Evolutionary conservation across 108 stramenopile genomes (phyloP).

Genomic region (Skeletonema tropicum): DNA sequence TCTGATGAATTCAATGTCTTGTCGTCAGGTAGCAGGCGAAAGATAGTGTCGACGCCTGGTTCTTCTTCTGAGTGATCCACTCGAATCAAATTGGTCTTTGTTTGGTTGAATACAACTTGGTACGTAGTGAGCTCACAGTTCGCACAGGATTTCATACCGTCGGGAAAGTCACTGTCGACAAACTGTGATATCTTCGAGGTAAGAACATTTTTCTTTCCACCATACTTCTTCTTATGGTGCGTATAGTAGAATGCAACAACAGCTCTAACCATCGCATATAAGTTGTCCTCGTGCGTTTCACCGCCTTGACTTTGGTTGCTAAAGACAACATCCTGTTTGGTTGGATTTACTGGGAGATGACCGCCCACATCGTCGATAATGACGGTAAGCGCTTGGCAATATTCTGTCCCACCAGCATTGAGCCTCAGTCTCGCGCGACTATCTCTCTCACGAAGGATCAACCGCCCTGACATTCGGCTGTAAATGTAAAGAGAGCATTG

Average conservation of each 20-base stretch:
- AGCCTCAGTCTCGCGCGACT: slow-evolving; percentile 37
- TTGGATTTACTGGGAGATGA: slow-evolving; percentile 60
- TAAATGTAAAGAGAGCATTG: slow-evolving; percentile 22
- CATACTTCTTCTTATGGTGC: slow-evolving; percentile 21
- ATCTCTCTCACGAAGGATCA: slow-evolving; percentile 54
- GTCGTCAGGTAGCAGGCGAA: slow-evolving; percentile 1
- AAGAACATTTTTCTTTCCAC: slow-evolving; percentile 5
- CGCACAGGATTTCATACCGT: slow-evolving; percentile 1
- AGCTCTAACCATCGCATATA: slow-evolving; percentile 7
- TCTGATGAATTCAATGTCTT: neutral
- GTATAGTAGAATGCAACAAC: slow-evolving; percentile 15
- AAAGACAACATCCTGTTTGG: slow-evolving; percentile 60
- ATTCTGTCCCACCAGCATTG: slow-evolving; percentile 50
- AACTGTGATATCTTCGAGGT: slow-evolving; percentile 13
- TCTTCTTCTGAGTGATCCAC: slow-evolving; percentile 11
- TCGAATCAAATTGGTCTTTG: neutral
- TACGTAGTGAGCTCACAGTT: slow-evolving; percentile 14
- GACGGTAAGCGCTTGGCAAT: slow-evolving; percentile 62
- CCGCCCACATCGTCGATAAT: slow-evolving; percentile 62
- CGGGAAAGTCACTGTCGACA: slow-evolving; percentile 13
- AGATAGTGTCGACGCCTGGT: slow-evolving; percentile 8
- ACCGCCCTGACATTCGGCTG: slow-evolving; percentile 13
- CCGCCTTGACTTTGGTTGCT: slow-evolving; percentile 12
- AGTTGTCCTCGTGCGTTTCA: slow-evolving; percentile 17
- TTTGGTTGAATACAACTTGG: slow-evolving; percentile 6